phyloP scores from a whole-genome alignment of 352 stramenopile species.

The Pythium guiyangense region DNA sequence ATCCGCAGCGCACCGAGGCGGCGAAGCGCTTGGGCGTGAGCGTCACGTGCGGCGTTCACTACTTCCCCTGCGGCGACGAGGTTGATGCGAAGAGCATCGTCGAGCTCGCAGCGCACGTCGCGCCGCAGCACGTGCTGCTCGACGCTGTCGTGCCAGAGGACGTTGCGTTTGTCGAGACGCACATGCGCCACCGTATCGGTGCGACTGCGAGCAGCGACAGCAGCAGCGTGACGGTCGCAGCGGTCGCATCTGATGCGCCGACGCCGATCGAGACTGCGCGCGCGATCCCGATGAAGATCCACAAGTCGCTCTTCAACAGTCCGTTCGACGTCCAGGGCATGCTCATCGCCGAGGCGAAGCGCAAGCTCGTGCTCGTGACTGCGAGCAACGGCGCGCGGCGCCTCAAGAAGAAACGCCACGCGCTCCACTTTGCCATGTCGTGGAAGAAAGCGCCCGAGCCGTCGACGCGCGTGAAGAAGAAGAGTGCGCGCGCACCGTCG shows the following conservation, averaged over 20 bases:
- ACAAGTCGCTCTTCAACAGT: conserved; percentile 85
- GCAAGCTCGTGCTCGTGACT: conserved; percentile 77
- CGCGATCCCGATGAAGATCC: conserved; percentile 73
- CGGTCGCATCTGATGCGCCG: conserved; percentile 23
- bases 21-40: conserved; percentile 68
- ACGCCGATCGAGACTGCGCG: conserved; percentile 33
- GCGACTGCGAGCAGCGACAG: conserved; percentile 15
- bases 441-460: conserved; percentile 79
- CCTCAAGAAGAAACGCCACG: conserved; percentile 87
- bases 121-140: conserved; percentile 61
- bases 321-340: conserved; percentile 69
- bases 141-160: conserved; percentile 55
- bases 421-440: conserved; percentile 66
- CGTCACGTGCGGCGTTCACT: conserved; percentile 77
- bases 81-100: conserved; percentile 83
- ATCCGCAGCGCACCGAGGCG: conserved; percentile 61
- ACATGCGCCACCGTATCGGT: conserved; percentile 51
- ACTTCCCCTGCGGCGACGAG: conserved; percentile 81
- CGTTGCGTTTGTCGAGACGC: conserved; percentile 58
- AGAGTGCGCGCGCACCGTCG: conserved; percentile 44
- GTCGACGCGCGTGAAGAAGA: conserved; percentile 69
- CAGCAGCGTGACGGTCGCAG: neutral
- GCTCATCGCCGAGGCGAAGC: conserved; percentile 72
- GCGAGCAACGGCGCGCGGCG: conserved; percentile 55
- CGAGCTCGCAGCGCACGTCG: conserved; percentile 54